Percentiles rank a stretch among this genome's conserved stretches.
Evolutionary conservation across 192 early-diverging fungal species (phyloP).

Genomic region (Linderina pennispora): DNA sequence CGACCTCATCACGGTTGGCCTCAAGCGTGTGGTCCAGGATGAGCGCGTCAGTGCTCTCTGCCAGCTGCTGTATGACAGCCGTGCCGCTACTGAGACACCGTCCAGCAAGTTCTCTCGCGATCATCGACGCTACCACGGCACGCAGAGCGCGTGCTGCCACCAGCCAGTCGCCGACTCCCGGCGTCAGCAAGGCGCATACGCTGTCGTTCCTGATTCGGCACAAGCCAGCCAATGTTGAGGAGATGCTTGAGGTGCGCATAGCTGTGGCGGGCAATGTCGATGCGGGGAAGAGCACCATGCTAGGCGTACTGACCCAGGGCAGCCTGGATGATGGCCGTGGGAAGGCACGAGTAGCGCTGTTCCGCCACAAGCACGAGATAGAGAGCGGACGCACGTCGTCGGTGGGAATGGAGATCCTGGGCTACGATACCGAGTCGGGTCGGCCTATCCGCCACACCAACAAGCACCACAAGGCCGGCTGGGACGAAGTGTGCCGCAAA

Average conservation of each 20-base stretch:
- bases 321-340: slow-evolving; percentile 90
- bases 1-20: slow-evolving; percentile 26
- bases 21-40: slow-evolving; percentile 22
- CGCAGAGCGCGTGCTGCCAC: background rate
- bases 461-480: slow-evolving; percentile 53
- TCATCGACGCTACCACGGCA: too few relatives aligned
- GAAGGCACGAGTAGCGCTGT: slow-evolving; percentile 82
- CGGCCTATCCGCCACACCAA: slow-evolving; percentile 28
- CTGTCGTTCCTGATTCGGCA: slow-evolving; percentile 57
- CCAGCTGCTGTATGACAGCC: slow-evolving; percentile 27
- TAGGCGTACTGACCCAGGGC: slow-evolving; percentile 89
- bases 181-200: slow-evolving; percentile 15
- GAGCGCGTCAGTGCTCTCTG: slow-evolving; percentile 15
- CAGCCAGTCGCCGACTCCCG: slow-evolving; percentile 5
- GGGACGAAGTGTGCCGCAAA: slow-evolving; percentile 75
- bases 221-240: slow-evolving; percentile 65
- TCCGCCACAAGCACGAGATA: slow-evolving; percentile 85
- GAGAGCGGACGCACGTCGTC: slow-evolving; percentile 87
- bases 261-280: slow-evolving; percentile 90
- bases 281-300: slow-evolving; percentile 78
- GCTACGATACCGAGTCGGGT: slow-evolving; percentile 60
- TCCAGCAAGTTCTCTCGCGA: too few relatives aligned
- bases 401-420: slow-evolving; percentile 86
- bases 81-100: background rate
- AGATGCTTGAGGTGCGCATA: slow-evolving; percentile 78